These are phyloP conservation scores for Neurospora sp. DNA, from an alignment of 495 filamentous ascomycete genomes.

Conservation along the genomic window DNA sequence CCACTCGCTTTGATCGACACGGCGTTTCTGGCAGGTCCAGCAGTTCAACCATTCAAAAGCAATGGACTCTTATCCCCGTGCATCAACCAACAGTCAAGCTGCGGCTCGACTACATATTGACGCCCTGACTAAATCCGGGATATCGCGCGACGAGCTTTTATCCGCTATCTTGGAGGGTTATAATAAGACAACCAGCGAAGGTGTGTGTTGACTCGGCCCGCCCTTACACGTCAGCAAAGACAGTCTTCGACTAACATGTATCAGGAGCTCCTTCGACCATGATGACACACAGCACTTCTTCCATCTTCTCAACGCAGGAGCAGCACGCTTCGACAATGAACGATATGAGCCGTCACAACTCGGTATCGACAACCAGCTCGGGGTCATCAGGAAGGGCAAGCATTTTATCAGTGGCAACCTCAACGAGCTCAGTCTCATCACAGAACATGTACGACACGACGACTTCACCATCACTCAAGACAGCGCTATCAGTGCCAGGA, in stretches of 20 bases:
- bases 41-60: background rate
- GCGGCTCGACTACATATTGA: constrained; percentile 24
- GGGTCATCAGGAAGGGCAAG: constrained; percentile 24
- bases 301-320: background rate
- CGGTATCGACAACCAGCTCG: constrained; percentile 28
- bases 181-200: constrained; percentile 4
- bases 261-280: background rate
- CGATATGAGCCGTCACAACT: constrained; percentile 2
- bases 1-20: background rate
- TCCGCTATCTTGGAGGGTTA: constrained; percentile 22
- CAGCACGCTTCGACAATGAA: background rate
- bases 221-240: background rate
- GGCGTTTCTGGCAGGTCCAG: background rate
- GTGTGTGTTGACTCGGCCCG: background rate
- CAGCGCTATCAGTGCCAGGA: background rate
- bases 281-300: background rate
- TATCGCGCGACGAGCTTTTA: constrained; percentile 21
- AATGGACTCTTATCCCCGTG: background rate
- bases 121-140: constrained; percentile 19
- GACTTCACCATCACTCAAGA: background rate
- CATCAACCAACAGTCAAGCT: constrained; percentile 19
- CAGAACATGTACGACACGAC: constrained; percentile 6
- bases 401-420: constrained; percentile 17
- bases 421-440: constrained; percentile 21
- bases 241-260: background rate